Percentiles rank a stretch among this genome's conserved stretches.
Evolutionary conservation across 2,329 filamentous ascomycete species (phyloP).

Genomic region (Neonectria punicea): DNA sequence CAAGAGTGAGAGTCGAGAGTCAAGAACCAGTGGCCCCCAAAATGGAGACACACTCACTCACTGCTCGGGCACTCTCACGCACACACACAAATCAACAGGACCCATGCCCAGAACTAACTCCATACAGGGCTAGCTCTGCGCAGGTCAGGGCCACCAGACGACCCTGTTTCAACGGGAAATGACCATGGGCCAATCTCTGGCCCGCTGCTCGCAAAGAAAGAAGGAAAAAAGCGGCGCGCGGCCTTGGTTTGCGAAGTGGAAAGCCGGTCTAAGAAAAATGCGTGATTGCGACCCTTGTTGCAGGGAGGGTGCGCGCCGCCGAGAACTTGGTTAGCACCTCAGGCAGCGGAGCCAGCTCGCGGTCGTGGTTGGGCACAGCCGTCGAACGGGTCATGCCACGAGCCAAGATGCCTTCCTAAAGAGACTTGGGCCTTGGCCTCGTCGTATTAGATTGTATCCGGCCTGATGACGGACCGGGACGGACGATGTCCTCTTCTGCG

Average conservation of each 20-base stretch:
- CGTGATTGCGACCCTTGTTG: not conserved
- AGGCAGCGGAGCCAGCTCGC: constrained; percentile 31
- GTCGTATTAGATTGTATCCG: not conserved
- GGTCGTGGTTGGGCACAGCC: constrained; percentile 29
- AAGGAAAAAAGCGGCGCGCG: constrained; percentile 22
- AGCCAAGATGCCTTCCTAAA: constrained; percentile 29
- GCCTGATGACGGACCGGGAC: not conserved
- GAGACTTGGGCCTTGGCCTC: constrained; percentile 2
- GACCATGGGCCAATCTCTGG: constrained; percentile 43
- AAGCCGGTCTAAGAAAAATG: not conserved
- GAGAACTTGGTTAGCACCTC: constrained; percentile 27
- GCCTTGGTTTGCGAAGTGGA: constrained; percentile 13
- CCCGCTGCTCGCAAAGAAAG: constrained; percentile 18
- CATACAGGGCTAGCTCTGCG: constrained; percentile 9
- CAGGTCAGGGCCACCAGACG: constrained; percentile 37
- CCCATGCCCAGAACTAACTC: constrained; percentile 1
- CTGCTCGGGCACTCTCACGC: constrained; percentile 4
- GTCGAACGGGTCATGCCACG: constrained; percentile 34
- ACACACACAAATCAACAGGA: constrained; percentile 3
- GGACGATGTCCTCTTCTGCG: not conserved
- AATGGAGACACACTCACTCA: constrained; percentile 6
- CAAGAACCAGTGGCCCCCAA: not conserved
- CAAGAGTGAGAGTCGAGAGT: not conserved
- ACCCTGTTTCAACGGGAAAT: constrained; percentile 46
- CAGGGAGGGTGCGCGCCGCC: constrained; percentile 25